These are phyloP conservation scores for Vicia sativa DNA, from an alignment of 306 rosid species.

Conservation along the genomic window DNA sequence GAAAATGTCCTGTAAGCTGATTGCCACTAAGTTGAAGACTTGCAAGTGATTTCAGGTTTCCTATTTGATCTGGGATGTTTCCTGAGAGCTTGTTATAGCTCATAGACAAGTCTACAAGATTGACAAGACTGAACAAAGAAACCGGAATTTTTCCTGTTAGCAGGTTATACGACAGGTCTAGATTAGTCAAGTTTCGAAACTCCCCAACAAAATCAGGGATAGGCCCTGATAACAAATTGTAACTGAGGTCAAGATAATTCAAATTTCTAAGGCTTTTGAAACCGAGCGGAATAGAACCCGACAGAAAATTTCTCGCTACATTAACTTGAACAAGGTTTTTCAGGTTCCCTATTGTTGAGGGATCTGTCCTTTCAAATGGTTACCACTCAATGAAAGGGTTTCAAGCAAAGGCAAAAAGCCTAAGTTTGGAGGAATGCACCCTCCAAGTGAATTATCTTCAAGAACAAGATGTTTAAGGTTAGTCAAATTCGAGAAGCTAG, in stretches of 20 bases:
- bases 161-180: slow-evolving; percentile 81
- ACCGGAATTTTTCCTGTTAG: slow-evolving; percentile 69
- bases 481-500: slow-evolving; percentile 64
- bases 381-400: slow-evolving; percentile 69
- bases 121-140: slow-evolving; percentile 64
- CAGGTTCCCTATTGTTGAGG: slow-evolving; percentile 71
- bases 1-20: slow-evolving; percentile 67
- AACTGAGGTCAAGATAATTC: slow-evolving; percentile 81
- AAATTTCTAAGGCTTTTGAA: slow-evolving; percentile 53
- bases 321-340: slow-evolving; percentile 63
- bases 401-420: slow-evolving; percentile 71
- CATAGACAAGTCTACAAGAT: slow-evolving; percentile 74
- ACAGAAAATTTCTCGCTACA: slow-evolving; percentile 67
- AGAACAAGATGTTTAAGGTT: slow-evolving; percentile 72
- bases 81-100: slow-evolving; percentile 79
- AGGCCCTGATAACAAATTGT: slow-evolving; percentile 63
- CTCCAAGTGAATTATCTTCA: slow-evolving; percentile 77
- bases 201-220: slow-evolving; percentile 72
- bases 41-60: slow-evolving; percentile 64
- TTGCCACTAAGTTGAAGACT: slow-evolving; percentile 72
- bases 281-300: slow-evolving; percentile 70
- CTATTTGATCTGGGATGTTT: slow-evolving; percentile 71
- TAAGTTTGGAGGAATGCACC: slow-evolving; percentile 77
- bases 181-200: slow-evolving; percentile 52
- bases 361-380: slow-evolving; percentile 73